These are phyloP conservation scores for Quercus cerris DNA, from an alignment of 306 rosid genomes.

Conservation along the genomic window DNA sequence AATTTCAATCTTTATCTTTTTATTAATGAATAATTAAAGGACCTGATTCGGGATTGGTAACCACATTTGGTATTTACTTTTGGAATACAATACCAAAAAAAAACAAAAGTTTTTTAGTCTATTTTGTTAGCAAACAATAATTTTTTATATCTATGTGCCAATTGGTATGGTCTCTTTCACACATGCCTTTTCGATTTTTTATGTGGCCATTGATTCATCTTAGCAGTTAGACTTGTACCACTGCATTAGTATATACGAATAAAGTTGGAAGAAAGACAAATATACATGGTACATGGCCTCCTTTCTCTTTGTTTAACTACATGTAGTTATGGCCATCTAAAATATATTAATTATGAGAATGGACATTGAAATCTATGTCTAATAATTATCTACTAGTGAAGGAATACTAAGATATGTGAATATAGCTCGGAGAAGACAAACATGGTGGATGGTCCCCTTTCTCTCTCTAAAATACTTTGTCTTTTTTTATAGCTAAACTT, in stretches of 20 bases:
- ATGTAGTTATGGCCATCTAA: too few species aligned
- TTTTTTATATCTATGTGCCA: background rate
- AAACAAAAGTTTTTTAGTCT: background rate
- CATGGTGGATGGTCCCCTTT: too few species aligned
- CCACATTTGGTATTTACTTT: background rate
- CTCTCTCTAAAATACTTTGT: too few species aligned
- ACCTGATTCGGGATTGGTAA: slow-evolving; percentile 15
- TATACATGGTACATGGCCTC: background rate
- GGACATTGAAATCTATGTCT: too few species aligned
- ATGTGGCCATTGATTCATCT: background rate
- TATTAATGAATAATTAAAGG: slow-evolving; percentile 1
- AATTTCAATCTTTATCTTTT: slow-evolving; percentile 8
- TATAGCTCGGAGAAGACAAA: too few species aligned
- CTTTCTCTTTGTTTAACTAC: too few species aligned
- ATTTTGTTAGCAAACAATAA: background rate
- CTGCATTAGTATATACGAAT: too few species aligned
- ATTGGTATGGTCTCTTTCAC: background rate
- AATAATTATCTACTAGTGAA: too few species aligned
- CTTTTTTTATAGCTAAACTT: too few species aligned
- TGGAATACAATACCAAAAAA: background rate
- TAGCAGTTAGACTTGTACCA: background rate
- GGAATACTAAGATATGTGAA: too few species aligned
- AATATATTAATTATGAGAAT: too few species aligned
- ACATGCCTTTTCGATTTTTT: background rate
- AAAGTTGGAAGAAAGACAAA: background rate